Percentiles rank a stretch among this genome's conserved stretches.
Evolutionary conservation across 192 early-diverging fungal species (phyloP).

Genomic region (Podila verticillata): DNA sequence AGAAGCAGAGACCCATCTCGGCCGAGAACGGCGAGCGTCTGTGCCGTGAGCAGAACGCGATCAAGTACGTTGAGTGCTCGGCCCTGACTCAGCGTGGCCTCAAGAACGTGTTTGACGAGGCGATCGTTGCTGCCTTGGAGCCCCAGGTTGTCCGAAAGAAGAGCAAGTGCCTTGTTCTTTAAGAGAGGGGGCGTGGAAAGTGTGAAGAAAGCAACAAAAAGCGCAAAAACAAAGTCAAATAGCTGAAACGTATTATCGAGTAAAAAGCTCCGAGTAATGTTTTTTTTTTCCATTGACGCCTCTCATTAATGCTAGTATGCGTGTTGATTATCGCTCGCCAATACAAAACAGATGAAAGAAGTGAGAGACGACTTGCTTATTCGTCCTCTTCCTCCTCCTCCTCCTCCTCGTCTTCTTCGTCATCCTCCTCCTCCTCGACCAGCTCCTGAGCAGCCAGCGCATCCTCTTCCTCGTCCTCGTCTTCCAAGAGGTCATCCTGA

Average conservation of each 20-base stretch:
- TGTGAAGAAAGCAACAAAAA: too few relatives aligned
- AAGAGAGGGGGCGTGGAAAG: conserved; percentile 10
- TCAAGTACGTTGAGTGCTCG: conserved; percentile 95
- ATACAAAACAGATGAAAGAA: too few relatives aligned
- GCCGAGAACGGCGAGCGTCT: conserved; percentile 85
- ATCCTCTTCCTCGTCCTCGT: conserved; percentile 47
- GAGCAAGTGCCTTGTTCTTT: conserved; percentile 85
- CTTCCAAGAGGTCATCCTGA: conserved; percentile 61
- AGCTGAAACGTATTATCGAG: too few relatives aligned
- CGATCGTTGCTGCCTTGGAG: conserved; percentile 95
- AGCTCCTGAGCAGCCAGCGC: conserved; percentile 16
- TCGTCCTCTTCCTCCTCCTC: conserved; percentile 34
- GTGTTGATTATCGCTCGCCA: too few relatives aligned
- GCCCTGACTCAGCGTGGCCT: conserved; percentile 92
- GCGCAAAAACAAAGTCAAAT: too few relatives aligned
- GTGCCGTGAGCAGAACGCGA: conserved; percentile 83
- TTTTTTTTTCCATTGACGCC: too few relatives aligned
- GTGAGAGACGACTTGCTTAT: conserved; percentile 7
- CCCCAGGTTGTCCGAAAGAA: conserved; percentile 84
- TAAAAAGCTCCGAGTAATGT: too few relatives aligned
- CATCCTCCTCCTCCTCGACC: conserved; percentile 3
- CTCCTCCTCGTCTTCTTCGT: conserved; percentile 40
- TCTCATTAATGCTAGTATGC: too few relatives aligned
- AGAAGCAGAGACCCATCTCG: conserved; percentile 85
- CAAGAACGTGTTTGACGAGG: conserved; percentile 98